Evolutionary conservation across 192 early-diverging fungal genomes (phyloP), one percentile per base, ranked within the genome.

Genomic region (Coemansia sp.): DNA sequence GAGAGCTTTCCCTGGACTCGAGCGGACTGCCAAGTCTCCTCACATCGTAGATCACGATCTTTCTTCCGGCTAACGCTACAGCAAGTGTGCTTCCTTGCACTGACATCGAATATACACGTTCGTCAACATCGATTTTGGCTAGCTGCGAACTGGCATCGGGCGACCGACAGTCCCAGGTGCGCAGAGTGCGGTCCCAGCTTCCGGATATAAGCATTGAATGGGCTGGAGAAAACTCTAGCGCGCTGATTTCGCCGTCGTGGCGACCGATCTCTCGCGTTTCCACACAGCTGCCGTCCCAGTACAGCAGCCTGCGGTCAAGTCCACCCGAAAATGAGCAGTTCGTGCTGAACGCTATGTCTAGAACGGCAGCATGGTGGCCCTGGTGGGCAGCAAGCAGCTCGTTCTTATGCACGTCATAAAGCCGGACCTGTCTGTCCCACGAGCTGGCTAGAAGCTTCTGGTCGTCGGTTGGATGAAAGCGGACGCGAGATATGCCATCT

Each of bases 181-280:
- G 82, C 48, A 97, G 79, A 5, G 91, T 84, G 68, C 90, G 89
- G 74, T 99, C 97, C 97, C 97, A 99, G 52, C 90, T 88, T 49
- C 95, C 97, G 16, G 94, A 89, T 18, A 93, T 70, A n/a, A 95
- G 67, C 18, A 87, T 78, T 72, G 84, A 75, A 60, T 79, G 80
- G 22, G 79, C 68, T 17, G 60, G 71, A 30, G 73, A 84, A 73
- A 85, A 91, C 58, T 85, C 86, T 20, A 96, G 77, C 17, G 87
- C 84, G 11, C 87, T 84, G 25, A 95, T 83, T 22, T 89, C 87
- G 62, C 90, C 90, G 17, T 93, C 91, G 61, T 98, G 96, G 4
- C 72, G 69, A 22, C 95, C 96, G 18, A 96, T 68, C 14, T 87
- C 71, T 5, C 64, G 83, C 31, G 86, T 80, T 7, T 71, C 83